Conservation (phyloP, 225 moss, liverwort and hornwort species). For the Straminergon stramineum region DNA sequence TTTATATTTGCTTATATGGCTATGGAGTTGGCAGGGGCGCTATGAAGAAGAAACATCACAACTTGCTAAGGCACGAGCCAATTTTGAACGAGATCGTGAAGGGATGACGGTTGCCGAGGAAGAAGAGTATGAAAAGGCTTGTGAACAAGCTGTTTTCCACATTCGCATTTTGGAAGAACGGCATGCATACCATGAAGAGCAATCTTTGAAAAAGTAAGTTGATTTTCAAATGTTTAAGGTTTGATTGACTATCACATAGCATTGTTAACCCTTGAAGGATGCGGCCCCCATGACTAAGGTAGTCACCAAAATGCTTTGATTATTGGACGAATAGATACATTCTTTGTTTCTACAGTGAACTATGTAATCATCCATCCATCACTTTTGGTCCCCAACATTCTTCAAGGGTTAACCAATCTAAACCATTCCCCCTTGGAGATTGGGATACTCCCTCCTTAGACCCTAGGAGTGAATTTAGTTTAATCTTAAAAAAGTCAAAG, state of each 20-base stretch:
- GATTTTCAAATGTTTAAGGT: neutral
- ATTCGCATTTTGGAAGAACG: slow-evolving; percentile 69
- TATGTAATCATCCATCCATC: neutral
- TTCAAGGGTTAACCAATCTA: neutral
- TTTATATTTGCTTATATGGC: neutral
- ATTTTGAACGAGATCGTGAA: slow-evolving; percentile 70
- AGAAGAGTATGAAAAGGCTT: slow-evolving; percentile 49
- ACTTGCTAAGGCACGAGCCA: slow-evolving; percentile 46
- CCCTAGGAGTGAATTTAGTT: neutral
- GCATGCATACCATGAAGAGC: slow-evolving; percentile 53
- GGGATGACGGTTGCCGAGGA: slow-evolving; percentile 60
- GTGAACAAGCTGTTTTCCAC: slow-evolving; percentile 35
- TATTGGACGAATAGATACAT: neutral
- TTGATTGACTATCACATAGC: neutral
- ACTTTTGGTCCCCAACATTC: fast-evolving
- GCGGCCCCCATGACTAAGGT: fast-evolving
- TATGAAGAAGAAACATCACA: slow-evolving; percentile 47
- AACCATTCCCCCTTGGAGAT: neutral
- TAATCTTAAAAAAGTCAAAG: fast-evolving
- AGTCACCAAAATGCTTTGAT: neutral
- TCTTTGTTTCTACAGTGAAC: neutral
- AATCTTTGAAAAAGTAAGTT: slow-evolving; percentile 36
- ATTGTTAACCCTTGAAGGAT: neutral
- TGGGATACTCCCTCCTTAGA: fast-evolving
- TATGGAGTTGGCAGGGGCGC: slow-evolving; percentile 1